Base-by-base conservation (phyloP, 768 basidiomycete species). In the Tricholoma matsutake region DNA sequence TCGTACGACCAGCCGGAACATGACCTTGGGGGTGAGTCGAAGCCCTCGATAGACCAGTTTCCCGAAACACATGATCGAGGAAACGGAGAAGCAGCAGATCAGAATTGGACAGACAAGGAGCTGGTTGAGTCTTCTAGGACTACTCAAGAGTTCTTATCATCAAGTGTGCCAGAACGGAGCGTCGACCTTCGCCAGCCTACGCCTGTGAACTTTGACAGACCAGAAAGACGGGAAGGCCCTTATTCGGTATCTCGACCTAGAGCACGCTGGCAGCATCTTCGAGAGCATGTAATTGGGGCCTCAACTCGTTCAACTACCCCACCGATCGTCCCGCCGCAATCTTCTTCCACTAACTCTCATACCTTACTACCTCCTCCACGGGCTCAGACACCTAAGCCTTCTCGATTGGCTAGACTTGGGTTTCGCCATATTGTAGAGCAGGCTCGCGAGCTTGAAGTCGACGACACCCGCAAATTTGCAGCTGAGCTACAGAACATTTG, bases 391-490 rank as follows among this genome's bases (percentile, higher is more conserved):
- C 80, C 83, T 9, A 86, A 83, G 64, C 77, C 76, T 4, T 84
- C 82, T 34, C 76, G 82, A 13, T 69, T 87, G 31, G 78, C 78
- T 6, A 78, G 78, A 51, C 70, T 86, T 11, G 86, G 83, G 1
- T 85, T 88, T 63, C 79, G 79, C 52, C 86, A 89, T 22, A 83
- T 88, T 11, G 87, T 89, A 1, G 88, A 90, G 34, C 80, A 85
- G 59, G 87, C 77, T 3, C 80, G 80, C 28, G 86, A 84, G 57
- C 75, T 78, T 41, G 74, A 75, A 18, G 72, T 76, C 0, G 83
- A 85, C 45, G 82, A 86, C 53, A 71, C 73, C 14, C 77, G 76
- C 13, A 79, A 76, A 64, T 81, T 89, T 54, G 76, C 81, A 4
- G 79, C 81, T 57, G 87, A 88, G 35, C 73, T 91, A 2, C 73